These are phyloP conservation scores for Xylariaceae sp. DNA, from an alignment of 2,329 filamentous ascomycete genomes.

Conservation along the genomic window DNA sequence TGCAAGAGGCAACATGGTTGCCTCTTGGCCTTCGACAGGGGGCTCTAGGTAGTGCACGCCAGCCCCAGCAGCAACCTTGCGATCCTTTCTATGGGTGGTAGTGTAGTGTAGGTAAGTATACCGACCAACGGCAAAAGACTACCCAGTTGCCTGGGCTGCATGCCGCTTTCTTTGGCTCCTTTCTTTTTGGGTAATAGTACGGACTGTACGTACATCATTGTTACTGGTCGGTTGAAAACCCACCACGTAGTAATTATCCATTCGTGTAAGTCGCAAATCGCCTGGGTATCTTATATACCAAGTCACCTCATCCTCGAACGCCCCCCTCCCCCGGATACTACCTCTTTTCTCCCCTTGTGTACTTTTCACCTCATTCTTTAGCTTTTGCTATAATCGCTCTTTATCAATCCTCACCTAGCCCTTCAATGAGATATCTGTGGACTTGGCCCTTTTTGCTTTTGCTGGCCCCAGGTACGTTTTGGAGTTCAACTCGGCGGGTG, in stretches of 20 bases:
- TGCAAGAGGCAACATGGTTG: slow-evolving; percentile 20
- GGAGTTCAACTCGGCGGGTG: background rate
- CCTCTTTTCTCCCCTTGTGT: slow-evolving; percentile 17
- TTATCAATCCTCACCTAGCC: background rate
- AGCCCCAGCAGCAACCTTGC: slow-evolving; percentile 29
- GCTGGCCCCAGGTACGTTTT: background rate
- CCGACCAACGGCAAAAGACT: slow-evolving; percentile 12
- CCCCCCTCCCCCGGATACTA: slow-evolving; percentile 23
- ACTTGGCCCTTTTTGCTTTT: background rate
- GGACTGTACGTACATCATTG: slow-evolving; percentile 19
- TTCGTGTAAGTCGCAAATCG: slow-evolving; percentile 25
- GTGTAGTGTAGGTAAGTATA: slow-evolving; percentile 7
- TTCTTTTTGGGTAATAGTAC: no score
- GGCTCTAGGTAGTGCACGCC: slow-evolving; percentile 27
- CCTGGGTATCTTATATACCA: slow-evolving; percentile 29
- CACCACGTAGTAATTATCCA: slow-evolving; percentile 12
- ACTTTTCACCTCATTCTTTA: slow-evolving; percentile 12
- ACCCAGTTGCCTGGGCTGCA: slow-evolving; percentile 19
- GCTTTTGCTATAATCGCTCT: slow-evolving; percentile 12
- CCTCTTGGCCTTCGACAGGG: slow-evolving; percentile 26
- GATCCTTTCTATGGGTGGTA: slow-evolving; percentile 4
- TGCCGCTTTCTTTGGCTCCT: slow-evolving; percentile 17
- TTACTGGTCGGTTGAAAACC: slow-evolving; percentile 23
- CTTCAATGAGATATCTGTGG: background rate
- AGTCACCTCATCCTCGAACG: slow-evolving; percentile 20